These are phyloP conservation scores for Pugionium dolabratum DNA, from an alignment of 345 rosid species.

Conservation along the genomic window DNA sequence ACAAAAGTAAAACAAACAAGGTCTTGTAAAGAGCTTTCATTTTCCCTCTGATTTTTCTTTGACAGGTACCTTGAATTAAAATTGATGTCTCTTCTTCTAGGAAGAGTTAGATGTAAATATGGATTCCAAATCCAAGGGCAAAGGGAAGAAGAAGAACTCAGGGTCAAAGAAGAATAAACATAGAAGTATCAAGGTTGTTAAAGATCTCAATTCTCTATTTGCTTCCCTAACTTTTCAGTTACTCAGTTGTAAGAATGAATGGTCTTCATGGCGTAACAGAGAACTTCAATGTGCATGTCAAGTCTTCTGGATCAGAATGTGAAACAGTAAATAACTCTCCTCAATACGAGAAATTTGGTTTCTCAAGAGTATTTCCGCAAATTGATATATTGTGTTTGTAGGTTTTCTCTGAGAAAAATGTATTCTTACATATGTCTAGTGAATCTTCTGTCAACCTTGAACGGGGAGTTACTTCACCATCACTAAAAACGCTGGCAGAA, in stretches of 20 bases:
- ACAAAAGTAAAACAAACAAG: background rate
- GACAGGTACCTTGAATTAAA: too few species aligned
- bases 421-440: conserved; percentile 19
- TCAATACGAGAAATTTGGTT: conserved; percentile 7
- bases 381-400: background rate
- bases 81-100: too few species aligned
- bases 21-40: too few species aligned
- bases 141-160: background rate
- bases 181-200: conserved; percentile 12
- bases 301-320: conserved; percentile 1
- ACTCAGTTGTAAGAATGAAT: conserved; percentile 9
- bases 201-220: conserved; percentile 14
- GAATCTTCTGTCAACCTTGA: conserved; percentile 18
- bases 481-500: background rate
- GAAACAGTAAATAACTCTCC: conserved; percentile 15
- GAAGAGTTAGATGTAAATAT: too few species aligned
- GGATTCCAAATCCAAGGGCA: too few species aligned
- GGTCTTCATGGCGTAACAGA: conserved; percentile 17
- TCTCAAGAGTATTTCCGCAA: background rate
- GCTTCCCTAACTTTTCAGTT: conserved; percentile 8
- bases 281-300: conserved; percentile 10
- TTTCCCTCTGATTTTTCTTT: too few species aligned
- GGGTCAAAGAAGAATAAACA: conserved; percentile 20
- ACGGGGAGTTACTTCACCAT: background rate
- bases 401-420: background rate